Evolutionary conservation across 169 alveolate species (phyloP).

Genomic region (Plasmodium falciparum): DNA sequence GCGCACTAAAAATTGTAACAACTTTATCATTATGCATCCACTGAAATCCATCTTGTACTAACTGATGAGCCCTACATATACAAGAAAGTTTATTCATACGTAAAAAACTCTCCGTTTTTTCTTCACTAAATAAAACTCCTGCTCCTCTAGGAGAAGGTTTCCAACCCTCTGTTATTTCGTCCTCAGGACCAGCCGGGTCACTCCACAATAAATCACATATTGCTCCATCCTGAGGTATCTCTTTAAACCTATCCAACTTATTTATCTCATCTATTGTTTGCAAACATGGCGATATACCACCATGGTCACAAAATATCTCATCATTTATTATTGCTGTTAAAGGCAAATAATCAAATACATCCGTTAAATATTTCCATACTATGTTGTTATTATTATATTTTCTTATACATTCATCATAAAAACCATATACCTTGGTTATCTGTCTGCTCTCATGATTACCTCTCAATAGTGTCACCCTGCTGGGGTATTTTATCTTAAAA

Average conservation of each 20-base stretch:
- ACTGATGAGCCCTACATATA: conserved; percentile 97
- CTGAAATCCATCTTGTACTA: conserved; percentile 95
- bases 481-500: conserved; percentile 93
- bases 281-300: conserved; percentile 97
- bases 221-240: conserved; percentile 98
- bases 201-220: conserved; percentile 99
- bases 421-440: conserved; percentile 97
- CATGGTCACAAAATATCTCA: conserved; percentile 97
- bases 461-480: conserved; percentile 91
- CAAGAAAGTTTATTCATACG: conserved; percentile 94
- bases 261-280: conserved; percentile 94
- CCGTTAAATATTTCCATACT: conserved; percentile 97
- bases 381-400: conserved; percentile 95
- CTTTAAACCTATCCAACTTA: conserved; percentile 86
- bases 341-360: conserved; percentile 96
- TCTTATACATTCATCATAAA: conserved; percentile 97
- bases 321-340: conserved; percentile 96
- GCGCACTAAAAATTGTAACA: conserved; percentile 97
- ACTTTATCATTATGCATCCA: conserved; percentile 93
- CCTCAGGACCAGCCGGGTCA: conserved; percentile 96
- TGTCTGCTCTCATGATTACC: conserved; percentile 98
- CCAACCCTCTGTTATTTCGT: conserved; percentile 92
- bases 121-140: conserved; percentile 98
- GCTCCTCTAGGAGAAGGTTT: conserved; percentile 98
- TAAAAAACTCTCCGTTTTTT: conserved; percentile 92